These are phyloP conservation scores for Fusarium algeriense DNA, from an alignment of 2,329 filamentous ascomycete genomes.

Conservation along the genomic window DNA sequence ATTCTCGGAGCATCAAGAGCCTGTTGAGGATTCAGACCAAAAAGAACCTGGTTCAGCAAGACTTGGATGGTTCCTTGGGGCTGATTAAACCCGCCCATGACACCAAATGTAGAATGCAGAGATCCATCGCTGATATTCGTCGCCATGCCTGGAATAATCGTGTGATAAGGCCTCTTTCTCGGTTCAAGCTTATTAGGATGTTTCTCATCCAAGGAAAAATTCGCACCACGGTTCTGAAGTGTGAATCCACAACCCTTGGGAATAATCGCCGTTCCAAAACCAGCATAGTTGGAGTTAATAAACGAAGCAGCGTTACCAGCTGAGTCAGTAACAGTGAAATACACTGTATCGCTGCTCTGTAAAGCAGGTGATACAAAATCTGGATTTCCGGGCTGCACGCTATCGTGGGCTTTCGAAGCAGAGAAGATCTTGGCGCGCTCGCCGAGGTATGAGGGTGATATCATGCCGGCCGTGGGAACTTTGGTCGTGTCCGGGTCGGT, in stretches of 20 bases:
- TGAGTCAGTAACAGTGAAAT: constrained; percentile 86
- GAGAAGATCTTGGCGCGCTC: constrained; percentile 73
- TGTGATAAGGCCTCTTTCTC: constrained; percentile 93
- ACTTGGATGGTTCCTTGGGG: constrained; percentile 97
- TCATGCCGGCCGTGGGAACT: constrained; percentile 77
- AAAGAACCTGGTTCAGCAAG: constrained; percentile 87
- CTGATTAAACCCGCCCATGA: constrained; percentile 99
- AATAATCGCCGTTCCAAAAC: constrained; percentile 89
- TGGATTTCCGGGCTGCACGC: constrained; percentile 73
- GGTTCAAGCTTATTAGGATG: constrained; percentile 88
- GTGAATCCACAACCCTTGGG: constrained; percentile 90
- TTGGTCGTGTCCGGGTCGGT: constrained; percentile 80
- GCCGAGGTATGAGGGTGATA: constrained; percentile 80
- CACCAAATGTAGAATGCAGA: constrained; percentile 88
- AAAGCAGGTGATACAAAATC: constrained; percentile 76
- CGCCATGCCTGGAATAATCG: constrained; percentile 93
- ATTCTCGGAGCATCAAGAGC: constrained; percentile 92
- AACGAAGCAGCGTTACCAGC: constrained; percentile 93
- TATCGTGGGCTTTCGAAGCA: constrained; percentile 68
- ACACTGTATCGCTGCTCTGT: constrained; percentile 91
- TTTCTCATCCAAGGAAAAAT: constrained; percentile 77
- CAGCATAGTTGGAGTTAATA: constrained; percentile 95
- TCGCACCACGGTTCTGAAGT: constrained; percentile 91
- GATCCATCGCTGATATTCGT: constrained; percentile 80
- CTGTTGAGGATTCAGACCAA: constrained; percentile 84